Percentiles rank a stretch among this genome's conserved stretches.
phyloP scores from a whole-genome alignment of 2,329 filamentous ascomycete species.

The Lachnum nothofagi region DNA sequence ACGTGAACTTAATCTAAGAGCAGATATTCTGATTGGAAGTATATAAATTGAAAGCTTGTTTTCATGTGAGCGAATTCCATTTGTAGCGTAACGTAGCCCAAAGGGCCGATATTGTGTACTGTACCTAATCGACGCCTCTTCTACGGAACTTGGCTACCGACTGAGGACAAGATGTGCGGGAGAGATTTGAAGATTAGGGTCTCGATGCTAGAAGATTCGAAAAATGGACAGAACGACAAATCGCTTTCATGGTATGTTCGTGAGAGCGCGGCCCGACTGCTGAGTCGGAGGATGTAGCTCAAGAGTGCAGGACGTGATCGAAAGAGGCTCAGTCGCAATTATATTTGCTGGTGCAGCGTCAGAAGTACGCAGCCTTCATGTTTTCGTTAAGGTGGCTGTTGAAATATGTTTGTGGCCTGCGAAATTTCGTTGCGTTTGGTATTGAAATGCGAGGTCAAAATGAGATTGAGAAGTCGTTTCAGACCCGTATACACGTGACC shows the following conservation, averaged over 20 bases:
- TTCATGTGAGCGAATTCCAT: not conserved
- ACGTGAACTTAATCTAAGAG: conserved; percentile 2
- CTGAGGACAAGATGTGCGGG: not conserved
- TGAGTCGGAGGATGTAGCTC: too few relatives aligned
- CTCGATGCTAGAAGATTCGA: not conserved
- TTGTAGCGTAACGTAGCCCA: not conserved
- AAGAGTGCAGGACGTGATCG: too few relatives aligned
- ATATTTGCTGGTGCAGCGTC: too few relatives aligned
- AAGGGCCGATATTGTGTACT: not conserved
- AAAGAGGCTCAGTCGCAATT: too few relatives aligned
- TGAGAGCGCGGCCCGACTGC: too few relatives aligned
- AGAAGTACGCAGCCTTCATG: too few relatives aligned
- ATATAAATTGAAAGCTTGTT: conserved; percentile 7
- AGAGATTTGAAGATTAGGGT: not conserved
- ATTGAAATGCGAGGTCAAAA: not conserved
- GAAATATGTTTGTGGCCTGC: too few relatives aligned
- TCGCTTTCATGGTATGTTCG: too few relatives aligned
- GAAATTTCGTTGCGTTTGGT: not conserved
- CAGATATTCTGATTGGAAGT: conserved; percentile 5
- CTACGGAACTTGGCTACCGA: not conserved
- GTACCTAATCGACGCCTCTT: not conserved
- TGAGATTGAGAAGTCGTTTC: too few relatives aligned
- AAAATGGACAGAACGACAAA: too few relatives aligned
- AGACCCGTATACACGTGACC: too few relatives aligned
- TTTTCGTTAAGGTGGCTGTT: too few relatives aligned